Evolutionary conservation across 164 flowering plant species (phyloP).

Genomic region (Kalanchoe fedtschenkoi): DNA sequence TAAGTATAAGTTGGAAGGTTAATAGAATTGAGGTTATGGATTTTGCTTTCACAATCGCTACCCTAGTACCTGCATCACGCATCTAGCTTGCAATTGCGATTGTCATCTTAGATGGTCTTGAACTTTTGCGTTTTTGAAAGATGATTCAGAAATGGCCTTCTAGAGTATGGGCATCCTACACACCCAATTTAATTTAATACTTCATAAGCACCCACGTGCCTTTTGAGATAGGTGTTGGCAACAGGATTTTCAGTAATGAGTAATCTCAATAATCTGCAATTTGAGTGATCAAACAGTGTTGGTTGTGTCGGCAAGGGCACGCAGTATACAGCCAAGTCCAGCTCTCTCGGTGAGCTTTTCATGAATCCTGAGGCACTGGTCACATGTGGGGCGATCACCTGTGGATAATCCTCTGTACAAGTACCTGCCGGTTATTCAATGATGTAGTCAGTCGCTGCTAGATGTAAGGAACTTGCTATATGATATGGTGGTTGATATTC

Average conservation of each 20-base stretch:
- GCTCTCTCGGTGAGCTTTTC: slow-evolving; percentile 79
- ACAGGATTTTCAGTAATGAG: no score
- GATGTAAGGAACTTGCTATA: neutral
- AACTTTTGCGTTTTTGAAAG: no score
- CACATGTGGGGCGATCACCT: slow-evolving; percentile 93
- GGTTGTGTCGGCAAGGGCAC: slow-evolving; percentile 63
- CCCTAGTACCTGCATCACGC: no score
- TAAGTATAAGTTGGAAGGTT: neutral
- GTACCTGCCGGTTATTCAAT: slow-evolving; percentile 38
- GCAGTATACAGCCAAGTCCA: slow-evolving; percentile 82
- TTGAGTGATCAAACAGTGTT: slow-evolving; percentile 50
- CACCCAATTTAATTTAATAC: no score
- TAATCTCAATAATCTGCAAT: neutral
- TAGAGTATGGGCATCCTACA: no score
- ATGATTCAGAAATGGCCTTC: no score
- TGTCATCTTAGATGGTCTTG: no score
- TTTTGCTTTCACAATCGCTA: neutral
- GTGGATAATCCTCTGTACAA: slow-evolving; percentile 88
- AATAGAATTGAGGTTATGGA: neutral
- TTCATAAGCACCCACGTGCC: no score
- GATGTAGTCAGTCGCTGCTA: neutral
- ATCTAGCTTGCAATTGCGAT: no score
- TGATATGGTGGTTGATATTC: neutral
- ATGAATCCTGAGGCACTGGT: slow-evolving; percentile 86
- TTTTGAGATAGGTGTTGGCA: no score